A percentile compares a stretch with the other conserved stretches of the same genome.
Evolutionary conservation across 2,329 filamentous ascomycete genomes (phyloP).

Genomic region (Beauveria sp.): DNA sequence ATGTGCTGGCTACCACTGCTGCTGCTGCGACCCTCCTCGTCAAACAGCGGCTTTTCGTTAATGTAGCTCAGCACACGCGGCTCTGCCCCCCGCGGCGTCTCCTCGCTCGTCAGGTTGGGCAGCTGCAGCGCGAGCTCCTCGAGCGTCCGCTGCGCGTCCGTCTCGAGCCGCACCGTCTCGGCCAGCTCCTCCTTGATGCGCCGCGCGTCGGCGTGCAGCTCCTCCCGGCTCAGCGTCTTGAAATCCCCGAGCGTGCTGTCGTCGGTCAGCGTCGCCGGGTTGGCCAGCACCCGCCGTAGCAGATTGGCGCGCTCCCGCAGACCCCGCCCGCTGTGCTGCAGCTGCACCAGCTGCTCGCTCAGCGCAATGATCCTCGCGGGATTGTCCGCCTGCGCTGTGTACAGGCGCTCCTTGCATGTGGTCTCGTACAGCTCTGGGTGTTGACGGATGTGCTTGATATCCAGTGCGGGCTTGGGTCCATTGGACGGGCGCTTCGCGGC

Average conservation of each 20-base stretch:
- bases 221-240: slow-evolving; percentile 34
- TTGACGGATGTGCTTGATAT: slow-evolving; percentile 85
- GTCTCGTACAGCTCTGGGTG: slow-evolving; percentile 72
- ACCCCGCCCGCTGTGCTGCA: slow-evolving; percentile 52
- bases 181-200: slow-evolving; percentile 55
- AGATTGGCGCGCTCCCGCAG: slow-evolving; percentile 61
- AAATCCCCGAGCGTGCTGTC: slow-evolving; percentile 33
- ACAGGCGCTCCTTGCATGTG: slow-evolving; percentile 83
- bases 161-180: slow-evolving; percentile 54
- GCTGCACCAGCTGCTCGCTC: slow-evolving; percentile 49
- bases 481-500: slow-evolving; percentile 48
- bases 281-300: slow-evolving; percentile 47
- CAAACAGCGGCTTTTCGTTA: slow-evolving; percentile 55
- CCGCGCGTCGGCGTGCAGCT: slow-evolving; percentile 57
- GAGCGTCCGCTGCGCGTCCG: slow-evolving; percentile 56
- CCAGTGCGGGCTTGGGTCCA: slow-evolving; percentile 71
- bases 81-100: slow-evolving; percentile 65
- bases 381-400: slow-evolving; percentile 48
- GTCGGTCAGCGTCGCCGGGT: slow-evolving; percentile 39
- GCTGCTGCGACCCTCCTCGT: slow-evolving; percentile 17
- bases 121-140: slow-evolving; percentile 66
- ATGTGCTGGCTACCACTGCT: slow-evolving; percentile 33
- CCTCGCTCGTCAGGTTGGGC: slow-evolving; percentile 74
- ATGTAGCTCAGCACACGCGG: slow-evolving; percentile 67
- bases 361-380: slow-evolving; percentile 49